Evolutionary conservation across 495 filamentous ascomycete genomes (phyloP).

Genomic region (Neurospora sp.): DNA sequence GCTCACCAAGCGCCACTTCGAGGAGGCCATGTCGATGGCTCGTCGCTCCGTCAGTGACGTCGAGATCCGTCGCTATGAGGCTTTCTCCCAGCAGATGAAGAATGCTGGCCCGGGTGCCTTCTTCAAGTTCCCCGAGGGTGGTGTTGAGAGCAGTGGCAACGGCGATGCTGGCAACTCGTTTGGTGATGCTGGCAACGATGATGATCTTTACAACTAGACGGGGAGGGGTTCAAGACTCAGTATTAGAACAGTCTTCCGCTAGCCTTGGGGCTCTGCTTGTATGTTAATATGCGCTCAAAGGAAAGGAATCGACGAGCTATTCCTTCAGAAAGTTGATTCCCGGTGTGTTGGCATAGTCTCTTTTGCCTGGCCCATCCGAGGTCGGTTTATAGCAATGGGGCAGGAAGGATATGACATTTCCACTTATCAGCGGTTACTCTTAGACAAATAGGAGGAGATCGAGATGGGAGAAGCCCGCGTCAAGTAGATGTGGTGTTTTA

Average conservation of each 20-base stretch:
- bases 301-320: neutral
- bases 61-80: conserved; percentile 95
- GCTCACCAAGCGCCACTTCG: conserved; percentile 92
- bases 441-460: neutral
- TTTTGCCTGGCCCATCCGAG: neutral
- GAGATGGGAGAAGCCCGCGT: neutral
- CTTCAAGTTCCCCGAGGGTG: conserved; percentile 88
- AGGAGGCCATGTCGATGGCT: conserved; percentile 93
- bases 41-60: conserved; percentile 91
- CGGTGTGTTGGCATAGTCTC: neutral
- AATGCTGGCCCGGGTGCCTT: conserved; percentile 86
- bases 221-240: neutral
- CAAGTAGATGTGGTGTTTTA: neutral
- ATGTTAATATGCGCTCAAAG: neutral
- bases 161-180: conserved; percentile 51
- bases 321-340: neutral
- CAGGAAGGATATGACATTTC: neutral
- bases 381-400: neutral
- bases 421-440: neutral
- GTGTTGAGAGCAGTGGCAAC: conserved; percentile 44
- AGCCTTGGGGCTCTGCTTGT: neutral
- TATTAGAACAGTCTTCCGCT: neutral
- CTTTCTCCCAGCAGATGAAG: conserved; percentile 98
- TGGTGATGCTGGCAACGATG: conserved; percentile 77
- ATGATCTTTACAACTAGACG: conserved; percentile 64